Base-by-base conservation (phyloP, 306 rosid species). In the Canavalia ensiformis region DNA sequence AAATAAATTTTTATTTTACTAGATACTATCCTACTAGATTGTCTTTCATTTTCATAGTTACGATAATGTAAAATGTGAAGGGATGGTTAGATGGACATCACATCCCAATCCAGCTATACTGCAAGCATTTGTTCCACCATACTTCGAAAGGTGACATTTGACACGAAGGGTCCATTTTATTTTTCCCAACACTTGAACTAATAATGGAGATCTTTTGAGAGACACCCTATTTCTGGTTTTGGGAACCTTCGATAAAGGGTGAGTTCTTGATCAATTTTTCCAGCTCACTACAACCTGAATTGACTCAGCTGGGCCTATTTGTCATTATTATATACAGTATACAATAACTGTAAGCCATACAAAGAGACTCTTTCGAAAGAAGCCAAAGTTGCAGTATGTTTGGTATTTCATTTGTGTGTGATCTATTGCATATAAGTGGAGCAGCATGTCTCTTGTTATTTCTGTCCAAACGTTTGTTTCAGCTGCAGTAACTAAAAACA, bases 221-320 rank as follows among this genome's bases (percentile, higher is more conserved):
- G 64, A 76, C 63, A 49, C 29, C 4, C 25, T 18, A n/a, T 50
- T 51, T 51, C 68, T 58, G 59, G 62, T 47, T 34, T 13, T 13
- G 63, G 62, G 64, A 76, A 76, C 31, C 41, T 37, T 65, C 30
- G 54, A 35, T 42, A 34, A 69, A 47, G 64, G 72, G 37, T 51
- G 5, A 45, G 45, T 80, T 71, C 64, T 80, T 59, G 25, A 70
- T 58, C 72, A 47, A 49, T 25, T 37, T 47, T 58, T 60, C 69
- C 72, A 80, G 44, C 69, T 56, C 47, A n/a, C 45, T 66, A 78
- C 68, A 68, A 41, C 49, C 34, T 68, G 34, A 63, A 41, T 51
- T 4, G 18, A 42, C 50, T 79, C 78, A 59, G 30, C 29, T 76
- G 64, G 72, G n/a, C 78, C 72, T 58, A n/a, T 80, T 59, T 60